These are phyloP conservation scores for Cyclanthera cordifolia DNA, from an alignment of 306 rosid genomes.

Conservation along the genomic window DNA sequence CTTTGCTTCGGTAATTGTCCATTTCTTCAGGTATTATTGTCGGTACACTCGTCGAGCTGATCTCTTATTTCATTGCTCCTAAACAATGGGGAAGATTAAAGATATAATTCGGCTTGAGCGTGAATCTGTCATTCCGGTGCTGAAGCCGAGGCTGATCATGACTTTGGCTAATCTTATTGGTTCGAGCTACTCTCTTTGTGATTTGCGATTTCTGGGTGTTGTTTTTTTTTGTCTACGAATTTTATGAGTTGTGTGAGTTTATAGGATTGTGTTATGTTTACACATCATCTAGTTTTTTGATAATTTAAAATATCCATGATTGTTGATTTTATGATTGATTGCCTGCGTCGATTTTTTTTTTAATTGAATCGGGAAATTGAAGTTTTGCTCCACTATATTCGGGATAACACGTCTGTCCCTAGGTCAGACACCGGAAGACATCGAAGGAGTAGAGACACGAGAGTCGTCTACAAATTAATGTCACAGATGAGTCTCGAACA, in stretches of 20 bases:
- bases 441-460: too few relatives aligned
- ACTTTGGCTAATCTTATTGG: constrained; percentile 78
- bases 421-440: too few relatives aligned
- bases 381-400: too few relatives aligned
- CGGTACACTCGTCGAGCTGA: not conserved
- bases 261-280: not conserved
- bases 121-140: constrained; percentile 74
- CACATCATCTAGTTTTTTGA: not conserved
- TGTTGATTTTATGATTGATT: not conserved
- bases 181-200: constrained; percentile 11
- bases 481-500: too few relatives aligned
- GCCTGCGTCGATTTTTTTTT: too few relatives aligned
- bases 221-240: not conserved
- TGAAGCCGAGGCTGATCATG: constrained; percentile 76
- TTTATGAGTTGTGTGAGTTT: not conserved
- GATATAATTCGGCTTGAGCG: constrained; percentile 76
- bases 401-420: too few relatives aligned
- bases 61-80: not conserved
- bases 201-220: not conserved
- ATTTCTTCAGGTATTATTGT: not conserved
- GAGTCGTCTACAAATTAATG: too few relatives aligned
- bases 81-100: constrained; percentile 23
- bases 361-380: too few relatives aligned
- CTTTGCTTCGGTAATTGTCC: not conserved
- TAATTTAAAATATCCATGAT: not conserved